Percentiles rank a stretch among this genome's conserved stretches.
phyloP scores from a whole-genome alignment of 2,329 filamentous ascomycete genomes.

The Colletotrichum liriopes region DNA sequence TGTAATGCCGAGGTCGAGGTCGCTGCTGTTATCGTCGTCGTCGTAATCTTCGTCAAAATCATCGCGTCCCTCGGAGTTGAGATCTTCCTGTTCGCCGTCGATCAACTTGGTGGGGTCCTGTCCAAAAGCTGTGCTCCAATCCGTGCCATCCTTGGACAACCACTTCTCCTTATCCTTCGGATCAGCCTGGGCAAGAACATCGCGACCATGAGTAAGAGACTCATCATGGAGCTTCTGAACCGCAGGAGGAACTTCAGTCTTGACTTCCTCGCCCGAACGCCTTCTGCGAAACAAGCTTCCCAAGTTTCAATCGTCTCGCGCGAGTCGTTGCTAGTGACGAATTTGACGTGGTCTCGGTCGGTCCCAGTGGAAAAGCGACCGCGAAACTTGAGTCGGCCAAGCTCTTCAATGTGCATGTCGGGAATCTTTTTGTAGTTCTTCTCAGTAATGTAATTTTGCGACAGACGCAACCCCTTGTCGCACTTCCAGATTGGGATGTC shows the following conservation, averaged over 20 bases:
- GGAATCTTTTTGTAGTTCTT: conserved; percentile 79
- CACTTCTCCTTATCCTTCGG: conserved; percentile 83
- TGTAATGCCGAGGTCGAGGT: conserved; percentile 68
- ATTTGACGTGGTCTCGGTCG: conserved; percentile 86
- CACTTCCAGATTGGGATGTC: conserved; percentile 95
- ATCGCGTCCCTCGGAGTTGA: conserved; percentile 58
- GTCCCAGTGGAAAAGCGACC: conserved; percentile 91
- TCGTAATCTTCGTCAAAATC: conserved; percentile 56
- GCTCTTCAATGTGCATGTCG: conserved; percentile 82
- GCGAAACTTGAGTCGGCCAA: conserved; percentile 86
- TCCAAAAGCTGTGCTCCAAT: conserved; percentile 91
- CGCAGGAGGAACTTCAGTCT: conserved; percentile 79
- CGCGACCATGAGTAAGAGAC: conserved; percentile 83
- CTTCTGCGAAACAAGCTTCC: conserved; percentile 92
- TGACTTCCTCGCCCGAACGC: conserved; percentile 82
- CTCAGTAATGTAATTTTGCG: conserved; percentile 93
- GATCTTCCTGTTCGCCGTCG: conserved; percentile 51
- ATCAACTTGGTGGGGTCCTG: conserved; percentile 75
- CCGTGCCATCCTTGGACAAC: conserved; percentile 84
- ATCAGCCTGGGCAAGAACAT: conserved; percentile 81
- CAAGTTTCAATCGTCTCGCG: conserved; percentile 95
- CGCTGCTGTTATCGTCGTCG: conserved; percentile 53
- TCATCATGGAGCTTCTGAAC: conserved; percentile 85
- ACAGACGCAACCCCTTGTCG: conserved; percentile 80
- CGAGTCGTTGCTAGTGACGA: conserved; percentile 88